Base-by-base conservation (phyloP, 2,329 filamentous ascomycete genomes). In the Fusarium proliferatum region DNA sequence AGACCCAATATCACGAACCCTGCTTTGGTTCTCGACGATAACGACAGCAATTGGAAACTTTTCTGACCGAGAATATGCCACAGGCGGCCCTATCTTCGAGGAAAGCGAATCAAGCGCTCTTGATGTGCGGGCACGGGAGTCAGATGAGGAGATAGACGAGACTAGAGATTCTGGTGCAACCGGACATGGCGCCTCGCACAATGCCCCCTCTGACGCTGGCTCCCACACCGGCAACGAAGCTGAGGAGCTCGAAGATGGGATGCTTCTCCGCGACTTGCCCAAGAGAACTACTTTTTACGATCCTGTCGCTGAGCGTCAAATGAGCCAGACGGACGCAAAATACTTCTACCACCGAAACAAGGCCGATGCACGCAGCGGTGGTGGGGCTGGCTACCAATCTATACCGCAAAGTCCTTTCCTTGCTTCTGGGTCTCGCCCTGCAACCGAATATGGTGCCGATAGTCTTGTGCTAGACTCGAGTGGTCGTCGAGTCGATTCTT, bases 321-420 rank as follows among this genome's bases (percentile, higher is more conserved):
- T 97, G 91, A 97, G 93, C 79, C 95, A 97, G 82, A 92, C 94
- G 33, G 96, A 99, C 81, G 94, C 96, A 67, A 98, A 97, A 83
- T 88, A 98, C 71, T 97, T 98, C 85, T 99, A 97, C 82, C 96
- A 98, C 84, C 89, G 94, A 74, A 95, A 94, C 82, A 93, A 95
- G 82, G 86, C 91, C 65, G 92, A 92, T 71, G 63, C 79, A 78
- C 74, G 86, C 81, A 76, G 75, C 74, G 56, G 79, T 77, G 64
- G 82, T 75, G 66, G 81, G 77, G 80, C 75, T 64, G 85, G 83
- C 80, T 81, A 80, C 60, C 84, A 86, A 55, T 73, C 79, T 45
- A 86, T 85, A 17, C 84, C 86, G 15, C 82, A 84, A 26, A 89
- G 88, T 67, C 87, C 88, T 17, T 73, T 84, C 53, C 81, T 87